phyloP scores from a whole-genome alignment of 1,139 yeast species.

The Hansenula lynferdii region DNA sequence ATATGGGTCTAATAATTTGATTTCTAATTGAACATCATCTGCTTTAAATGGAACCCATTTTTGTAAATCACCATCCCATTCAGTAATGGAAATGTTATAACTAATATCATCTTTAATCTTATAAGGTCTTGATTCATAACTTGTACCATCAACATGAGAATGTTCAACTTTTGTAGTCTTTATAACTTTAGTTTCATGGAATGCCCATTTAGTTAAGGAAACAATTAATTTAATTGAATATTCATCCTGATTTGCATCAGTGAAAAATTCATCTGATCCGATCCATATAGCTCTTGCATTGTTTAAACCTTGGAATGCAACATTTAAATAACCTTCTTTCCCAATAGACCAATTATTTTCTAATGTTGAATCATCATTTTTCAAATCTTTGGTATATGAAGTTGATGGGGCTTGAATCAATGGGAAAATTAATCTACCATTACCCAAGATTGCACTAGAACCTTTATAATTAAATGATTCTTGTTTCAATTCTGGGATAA shows the following conservation, averaged over 20 bases:
- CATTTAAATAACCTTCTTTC: conserved; percentile 69
- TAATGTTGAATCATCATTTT: conserved; percentile 34
- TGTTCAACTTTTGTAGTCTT: conserved; percentile 46
- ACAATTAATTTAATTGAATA: conserved; percentile 28
- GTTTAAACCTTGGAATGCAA: conserved; percentile 76
- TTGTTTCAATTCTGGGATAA: conserved; percentile 13
- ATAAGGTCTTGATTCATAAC: conserved; percentile 46
- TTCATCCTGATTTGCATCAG: conserved; percentile 24
- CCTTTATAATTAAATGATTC: conserved; percentile 34
- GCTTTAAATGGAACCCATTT: conserved; percentile 66
- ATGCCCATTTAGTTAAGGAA: conserved; percentile 68
- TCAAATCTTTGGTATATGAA: conserved; percentile 42
- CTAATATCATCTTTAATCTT: conserved; percentile 67
- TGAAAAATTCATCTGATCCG: conserved; percentile 58
- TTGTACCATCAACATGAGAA: conserved; percentile 41
- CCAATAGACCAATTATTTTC: conserved; percentile 80
- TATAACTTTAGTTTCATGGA: conserved; percentile 64
- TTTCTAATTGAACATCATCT: conserved; percentile 70
- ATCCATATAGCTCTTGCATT: conserved; percentile 82
- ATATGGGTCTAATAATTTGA: conserved; percentile 93
- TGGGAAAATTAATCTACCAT: conserved; percentile 66
- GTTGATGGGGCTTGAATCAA: conserved; percentile 65
- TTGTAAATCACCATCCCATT: conserved; percentile 41
- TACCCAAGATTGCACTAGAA: conserved; percentile 50
- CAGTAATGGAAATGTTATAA: conserved; percentile 63